Evolutionary conservation across 225 moss, liverwort and hornwort genomes (phyloP), one percentile per base, ranked within the genome.

Genomic region (Thuidium tamariscinum): DNA sequence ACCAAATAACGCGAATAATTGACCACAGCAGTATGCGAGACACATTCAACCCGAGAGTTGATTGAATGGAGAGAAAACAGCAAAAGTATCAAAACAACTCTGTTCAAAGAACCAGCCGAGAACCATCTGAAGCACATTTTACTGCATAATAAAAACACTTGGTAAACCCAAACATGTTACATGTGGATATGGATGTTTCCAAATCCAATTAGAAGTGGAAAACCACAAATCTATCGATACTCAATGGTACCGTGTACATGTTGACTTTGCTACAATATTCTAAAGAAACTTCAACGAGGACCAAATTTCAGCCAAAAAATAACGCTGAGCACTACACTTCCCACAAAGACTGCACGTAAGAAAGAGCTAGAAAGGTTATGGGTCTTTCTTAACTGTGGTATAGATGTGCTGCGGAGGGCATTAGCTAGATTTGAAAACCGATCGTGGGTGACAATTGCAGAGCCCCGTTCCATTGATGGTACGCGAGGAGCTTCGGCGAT

Each of bases 401-500:
- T 4, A 85, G 80, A 19, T 56, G 88, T 91, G 89, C 91, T 90
- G 89, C 93, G 93, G 89, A 93, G 93, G 85, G 91, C 91, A 85
- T 86, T 42, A 85, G 93, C 93, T 80, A 93, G 85, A 59, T 71
- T 39, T 56, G 91, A 93, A 83, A 93, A 91, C 68, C 93, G 93
- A 79, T 93, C 93, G 79, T 90, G 88, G 64, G 76, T 82, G 82
- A 84, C 84, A 80, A 88, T 82, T 49, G 92, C 88, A 64, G 49
- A 89, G 87, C 92, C 95, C 64, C 94, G 85, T 49, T 95, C 95
- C 95, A 97, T 95, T 26, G 94, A 95, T 73, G 97, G 96, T 68
- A 97, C 90, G 87, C 97, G 93, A 86, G 98, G 98, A 73, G 98
- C 97, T 86, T 97, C 96, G 21, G 98, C 93, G 74, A 99, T 94